Percentiles rank a stretch among this genome's conserved stretches.
Evolutionary conservation across 768 basidiomycete species (phyloP).

Genomic region (Tricholoma hemisulphureum): DNA sequence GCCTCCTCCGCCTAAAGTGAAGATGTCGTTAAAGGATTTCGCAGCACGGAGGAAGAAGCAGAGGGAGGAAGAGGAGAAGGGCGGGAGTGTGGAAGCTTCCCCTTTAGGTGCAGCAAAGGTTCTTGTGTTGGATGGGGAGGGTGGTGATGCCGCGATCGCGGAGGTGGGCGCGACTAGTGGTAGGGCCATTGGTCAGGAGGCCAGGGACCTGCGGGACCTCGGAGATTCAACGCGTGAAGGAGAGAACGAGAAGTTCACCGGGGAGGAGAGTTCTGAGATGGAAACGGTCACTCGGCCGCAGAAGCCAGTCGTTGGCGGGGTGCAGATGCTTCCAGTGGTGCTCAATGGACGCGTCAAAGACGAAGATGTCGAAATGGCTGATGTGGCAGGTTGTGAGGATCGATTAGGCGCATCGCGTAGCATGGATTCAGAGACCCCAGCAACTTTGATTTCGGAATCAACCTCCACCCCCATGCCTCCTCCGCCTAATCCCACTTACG

Average conservation of each 20-base stretch:
- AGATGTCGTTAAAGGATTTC: conserved; percentile 60
- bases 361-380: conserved; percentile 2
- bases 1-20: conserved; percentile 39
- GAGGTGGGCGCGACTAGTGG: conserved; percentile 28
- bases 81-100: conserved; percentile 11
- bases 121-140: not conserved
- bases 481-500: not conserved
- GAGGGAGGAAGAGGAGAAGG: conserved; percentile 35
- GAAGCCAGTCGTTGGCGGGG: not conserved
- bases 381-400: not conserved
- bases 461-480: not conserved
- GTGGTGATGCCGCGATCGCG: not conserved
- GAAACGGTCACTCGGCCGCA: conserved; percentile 11
- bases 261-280: conserved; percentile 24
- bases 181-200: conserved; percentile 32
- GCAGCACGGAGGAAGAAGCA: conserved; percentile 53
- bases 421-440: not conserved
- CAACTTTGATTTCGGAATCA: not conserved
- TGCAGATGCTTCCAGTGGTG: not conserved
- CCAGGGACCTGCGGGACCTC: too few relatives aligned
- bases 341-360: not conserved
- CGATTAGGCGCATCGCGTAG: not conserved
- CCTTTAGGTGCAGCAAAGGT: not conserved
- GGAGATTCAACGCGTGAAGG: too few relatives aligned
- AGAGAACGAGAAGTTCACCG: conserved; percentile 27